phyloP scores from a whole-genome alignment of 1,139 yeast genomes.

The Taiozyma onychis region DNA sequence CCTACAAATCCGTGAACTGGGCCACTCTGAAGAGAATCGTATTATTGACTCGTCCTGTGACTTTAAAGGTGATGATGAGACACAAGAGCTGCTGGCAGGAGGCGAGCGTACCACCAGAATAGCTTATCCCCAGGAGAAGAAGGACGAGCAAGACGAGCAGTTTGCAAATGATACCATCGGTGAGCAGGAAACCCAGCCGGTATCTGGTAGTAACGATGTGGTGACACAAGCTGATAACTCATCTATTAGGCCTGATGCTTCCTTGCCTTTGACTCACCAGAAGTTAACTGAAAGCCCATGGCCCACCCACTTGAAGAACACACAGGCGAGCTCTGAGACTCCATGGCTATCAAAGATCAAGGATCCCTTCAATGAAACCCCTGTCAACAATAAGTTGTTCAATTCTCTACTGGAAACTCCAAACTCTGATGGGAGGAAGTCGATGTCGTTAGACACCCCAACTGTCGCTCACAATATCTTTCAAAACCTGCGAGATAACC shows the following conservation, averaged over 20 bases:
- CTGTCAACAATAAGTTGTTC: constrained; percentile 2
- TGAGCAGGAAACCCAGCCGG: neutral
- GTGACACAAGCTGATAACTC: constrained; percentile 5
- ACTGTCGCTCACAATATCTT: constrained; percentile 17
- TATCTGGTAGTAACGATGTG: neutral
- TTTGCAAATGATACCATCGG: neutral
- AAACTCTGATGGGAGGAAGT: constrained; percentile 1
- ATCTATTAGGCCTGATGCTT: neutral
- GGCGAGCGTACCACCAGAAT: neutral
- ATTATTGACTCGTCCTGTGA: constrained; percentile 22
- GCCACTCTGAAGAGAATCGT: constrained; percentile 16
- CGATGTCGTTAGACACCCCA: constrained; percentile 8
- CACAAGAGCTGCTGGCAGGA: constrained; percentile 11
- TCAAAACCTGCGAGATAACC: constrained; percentile 17
- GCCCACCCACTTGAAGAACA: constrained; percentile 16
- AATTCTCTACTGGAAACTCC: constrained; percentile 10
- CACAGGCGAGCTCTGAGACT: constrained; percentile 20
- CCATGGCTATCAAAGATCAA: constrained; percentile 21
- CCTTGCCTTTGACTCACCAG: neutral
- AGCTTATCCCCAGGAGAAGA: neutral
- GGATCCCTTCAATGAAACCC: constrained; percentile 25
- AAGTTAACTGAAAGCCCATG: constrained; percentile 16
- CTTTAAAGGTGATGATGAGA: constrained; percentile 11
- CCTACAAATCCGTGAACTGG: constrained; percentile 10
- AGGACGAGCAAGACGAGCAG: neutral